A percentile compares a stretch with the other conserved stretches of the same genome.
phyloP scores from a whole-genome alignment of 73 alveolate genomes.

The Tetrahymena malaccensis region DNA sequence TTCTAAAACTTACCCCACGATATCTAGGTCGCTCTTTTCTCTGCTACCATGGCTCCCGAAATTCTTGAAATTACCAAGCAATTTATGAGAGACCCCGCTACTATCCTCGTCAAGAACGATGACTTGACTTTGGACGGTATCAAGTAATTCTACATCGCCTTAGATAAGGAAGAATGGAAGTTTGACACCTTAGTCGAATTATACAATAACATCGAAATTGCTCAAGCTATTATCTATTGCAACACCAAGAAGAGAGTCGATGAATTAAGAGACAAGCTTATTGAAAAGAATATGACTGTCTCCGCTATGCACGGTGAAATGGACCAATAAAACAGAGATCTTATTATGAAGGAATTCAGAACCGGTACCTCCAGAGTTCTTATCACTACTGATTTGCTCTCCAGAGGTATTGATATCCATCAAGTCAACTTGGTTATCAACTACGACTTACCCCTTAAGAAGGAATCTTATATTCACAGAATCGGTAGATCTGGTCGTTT shows the following conservation, averaged over 20 bases:
- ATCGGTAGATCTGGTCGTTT: constrained; percentile 54
- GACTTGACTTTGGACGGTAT: constrained; percentile 82
- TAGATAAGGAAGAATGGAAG: constrained; percentile 85
- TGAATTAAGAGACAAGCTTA: constrained; percentile 71
- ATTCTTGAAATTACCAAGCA: constrained; percentile 69
- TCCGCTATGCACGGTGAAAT: constrained; percentile 86
- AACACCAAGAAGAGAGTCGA: constrained; percentile 62
- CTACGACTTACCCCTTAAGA: constrained; percentile 81
- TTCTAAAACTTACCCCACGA: constrained; percentile 78
- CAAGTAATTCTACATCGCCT: constrained; percentile 81
- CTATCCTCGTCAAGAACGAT: constrained; percentile 75
- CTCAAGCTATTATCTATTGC: constrained; percentile 74
- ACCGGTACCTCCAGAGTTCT: constrained; percentile 86
- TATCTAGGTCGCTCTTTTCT: constrained; percentile 71
- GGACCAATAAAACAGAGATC: constrained; percentile 80
- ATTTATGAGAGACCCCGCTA: constrained; percentile 80
- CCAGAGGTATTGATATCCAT: constrained; percentile 94
- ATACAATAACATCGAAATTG: constrained; percentile 80
- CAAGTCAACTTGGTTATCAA: constrained; percentile 88
- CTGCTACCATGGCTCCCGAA: constrained; percentile 84
- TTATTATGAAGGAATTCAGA: constrained; percentile 86
- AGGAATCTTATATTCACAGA: constrained; percentile 82
- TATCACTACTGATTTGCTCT: constrained; percentile 86
- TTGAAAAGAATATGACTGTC: constrained; percentile 64
- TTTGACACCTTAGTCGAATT: constrained; percentile 72